These are phyloP conservation scores for Pleurotus citrinopileatus DNA, from an alignment of 768 basidiomycete genomes.

Conservation along the genomic window DNA sequence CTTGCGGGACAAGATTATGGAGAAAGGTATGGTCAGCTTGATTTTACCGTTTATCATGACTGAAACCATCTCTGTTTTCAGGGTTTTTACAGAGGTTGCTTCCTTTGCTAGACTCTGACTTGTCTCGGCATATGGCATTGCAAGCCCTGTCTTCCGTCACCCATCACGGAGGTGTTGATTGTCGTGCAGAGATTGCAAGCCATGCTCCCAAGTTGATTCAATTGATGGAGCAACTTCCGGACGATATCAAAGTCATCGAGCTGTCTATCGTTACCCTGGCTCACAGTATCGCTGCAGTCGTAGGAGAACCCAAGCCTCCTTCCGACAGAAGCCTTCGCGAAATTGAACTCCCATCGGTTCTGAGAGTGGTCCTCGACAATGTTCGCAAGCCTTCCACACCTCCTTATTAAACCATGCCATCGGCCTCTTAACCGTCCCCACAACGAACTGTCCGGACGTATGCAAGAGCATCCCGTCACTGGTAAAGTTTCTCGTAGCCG, in stretches of 20 bases:
- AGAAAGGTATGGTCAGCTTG: slow-evolving; percentile 44
- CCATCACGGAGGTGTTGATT: slow-evolving; percentile 53
- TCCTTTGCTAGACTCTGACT: slow-evolving; percentile 46
- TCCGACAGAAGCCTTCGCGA: slow-evolving; percentile 34
- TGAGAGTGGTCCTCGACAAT: slow-evolving; percentile 39
- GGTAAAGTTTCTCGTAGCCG: slow-evolving; percentile 51
- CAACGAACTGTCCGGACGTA: slow-evolving; percentile 41
- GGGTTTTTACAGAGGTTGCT: slow-evolving; percentile 57
- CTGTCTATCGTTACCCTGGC: slow-evolving; percentile 49
- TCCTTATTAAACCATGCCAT: slow-evolving; percentile 48
- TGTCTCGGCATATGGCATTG: slow-evolving; percentile 50
- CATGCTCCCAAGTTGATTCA: slow-evolving; percentile 38
- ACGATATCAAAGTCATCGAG: slow-evolving; percentile 48
- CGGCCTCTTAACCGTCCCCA: slow-evolving; percentile 40
- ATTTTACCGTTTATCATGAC: too few species aligned
- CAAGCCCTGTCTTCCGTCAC: slow-evolving; percentile 57
- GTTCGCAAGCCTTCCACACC: slow-evolving; percentile 41
- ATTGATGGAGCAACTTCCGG: slow-evolving; percentile 42
- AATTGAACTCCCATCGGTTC: slow-evolving; percentile 40
- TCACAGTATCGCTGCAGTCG: slow-evolving; percentile 45
- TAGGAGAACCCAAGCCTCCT: slow-evolving; percentile 33
- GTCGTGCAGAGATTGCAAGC: slow-evolving; percentile 50
- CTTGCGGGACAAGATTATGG: slow-evolving; percentile 56
- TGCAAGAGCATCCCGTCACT: slow-evolving; percentile 42
- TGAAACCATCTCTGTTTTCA: slow-evolving; percentile 22